Base-by-base conservation (phyloP, 805 yeast species). In the Candida tibetensis region DNA sequence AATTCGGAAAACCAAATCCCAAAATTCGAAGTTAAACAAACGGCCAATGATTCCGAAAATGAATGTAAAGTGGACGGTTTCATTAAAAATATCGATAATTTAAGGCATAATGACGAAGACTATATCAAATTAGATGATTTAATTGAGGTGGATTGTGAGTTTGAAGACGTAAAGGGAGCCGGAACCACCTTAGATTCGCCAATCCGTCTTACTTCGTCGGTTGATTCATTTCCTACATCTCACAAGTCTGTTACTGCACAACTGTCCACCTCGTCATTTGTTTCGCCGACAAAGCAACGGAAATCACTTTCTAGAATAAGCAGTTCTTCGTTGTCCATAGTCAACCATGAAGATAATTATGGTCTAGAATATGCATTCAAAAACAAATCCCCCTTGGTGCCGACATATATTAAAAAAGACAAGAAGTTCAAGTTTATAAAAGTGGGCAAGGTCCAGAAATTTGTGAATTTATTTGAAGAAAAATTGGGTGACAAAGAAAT, bases 381-480 rank as follows among this genome's bases (percentile, higher is more conserved):
- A 19, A 53, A 51, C 38, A 50, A 47, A 26, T 52, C 63, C 2
- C 40, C 53, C 1, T 36, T 52, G 31, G 69, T 55, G n/a, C 69
- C 68, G 5, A 47, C 58, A 8, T 67, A 56, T 45, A 66, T 69
- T 35, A 66, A 66, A 44, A 57, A 64, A 36, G 64, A 67, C 49
- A 64, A 62, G 40, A 69, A 68, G 48, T 69, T 66, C 52, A 66
- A 63, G 45, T 69, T 62, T 45, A 69, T 69, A 41, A 68, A 67
- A 47, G 68, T 69, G 17, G 74, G 74, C 2, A 69, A 69, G 44
- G 74, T 69, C 21, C 74, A 69, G 44, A 66, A 67, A 47, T 68
- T 66, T 46, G 74, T 69, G 9, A 57, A 57, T 46, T 53, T 69
- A 47, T 69, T 68, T 45, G 74, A 69, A 44, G 72, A 68, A 39